These are phyloP conservation scores for Phytophthora melonis DNA, from an alignment of 352 stramenopile species.

Conservation along the genomic window DNA sequence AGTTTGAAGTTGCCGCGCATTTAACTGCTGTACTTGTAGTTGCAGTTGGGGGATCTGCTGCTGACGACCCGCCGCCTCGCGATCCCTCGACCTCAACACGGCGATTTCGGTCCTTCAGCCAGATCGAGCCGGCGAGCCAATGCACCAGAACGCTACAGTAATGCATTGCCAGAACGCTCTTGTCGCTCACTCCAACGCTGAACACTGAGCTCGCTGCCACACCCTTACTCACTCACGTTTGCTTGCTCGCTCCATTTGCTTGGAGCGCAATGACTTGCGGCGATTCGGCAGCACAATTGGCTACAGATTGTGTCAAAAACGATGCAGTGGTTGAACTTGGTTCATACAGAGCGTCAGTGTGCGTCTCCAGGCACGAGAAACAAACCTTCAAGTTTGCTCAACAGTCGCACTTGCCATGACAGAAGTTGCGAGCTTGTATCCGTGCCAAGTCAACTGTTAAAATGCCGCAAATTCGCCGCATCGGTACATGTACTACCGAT, in stretches of 20 bases:
- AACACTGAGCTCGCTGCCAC: not conserved
- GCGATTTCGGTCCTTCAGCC: slow-evolving; percentile 22
- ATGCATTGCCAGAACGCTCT: not conserved
- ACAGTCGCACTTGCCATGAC: not conserved
- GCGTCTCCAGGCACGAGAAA: not conserved
- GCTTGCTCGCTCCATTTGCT: not conserved
- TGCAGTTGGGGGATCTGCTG: slow-evolving; percentile 27
- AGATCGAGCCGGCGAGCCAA: slow-evolving; percentile 16
- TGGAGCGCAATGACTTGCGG: not conserved
- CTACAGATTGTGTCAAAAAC: slow-evolving; percentile 15
- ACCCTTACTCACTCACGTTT: not conserved
- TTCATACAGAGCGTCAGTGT: slow-evolving; percentile 15
- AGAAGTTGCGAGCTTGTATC: not conserved
- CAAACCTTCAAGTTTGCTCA: slow-evolving; percentile 26
- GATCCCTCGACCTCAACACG: not conserved
- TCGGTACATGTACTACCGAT: not conserved
- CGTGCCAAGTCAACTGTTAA: not conserved
- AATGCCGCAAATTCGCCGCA: not conserved
- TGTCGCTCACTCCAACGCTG: not conserved
- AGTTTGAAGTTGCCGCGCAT: slow-evolving; percentile 27
- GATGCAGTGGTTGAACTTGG: slow-evolving; percentile 29
- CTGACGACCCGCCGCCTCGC: not conserved
- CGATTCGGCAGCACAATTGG: slow-evolving; percentile 8
- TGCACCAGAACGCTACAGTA: not conserved
- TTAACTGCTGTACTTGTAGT: slow-evolving; percentile 1